Percentiles rank a stretch among this genome's conserved stretches.
Conservation (phyloP, 2,329 filamentous ascomycete species). For the Shiraia bambusicola region DNA sequence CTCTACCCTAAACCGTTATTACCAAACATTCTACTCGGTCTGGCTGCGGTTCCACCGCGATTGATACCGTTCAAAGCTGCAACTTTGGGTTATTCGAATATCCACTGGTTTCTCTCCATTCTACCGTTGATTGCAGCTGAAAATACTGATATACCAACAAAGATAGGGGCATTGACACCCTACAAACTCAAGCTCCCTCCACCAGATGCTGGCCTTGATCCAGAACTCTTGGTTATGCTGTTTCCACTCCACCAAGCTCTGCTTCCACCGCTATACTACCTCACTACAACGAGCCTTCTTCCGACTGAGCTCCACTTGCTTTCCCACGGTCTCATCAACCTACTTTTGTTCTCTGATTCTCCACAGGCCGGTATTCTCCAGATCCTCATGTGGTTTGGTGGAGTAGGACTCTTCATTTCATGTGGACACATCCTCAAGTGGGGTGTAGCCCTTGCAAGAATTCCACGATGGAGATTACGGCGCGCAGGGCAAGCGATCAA, state of each 20-base stretch:
- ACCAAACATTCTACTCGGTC: conserved; percentile 77
- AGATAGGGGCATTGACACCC: conserved; percentile 34
- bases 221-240: conserved; percentile 64
- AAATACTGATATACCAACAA: conserved; percentile 43
- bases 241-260: conserved; percentile 84
- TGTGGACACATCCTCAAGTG: conserved; percentile 76
- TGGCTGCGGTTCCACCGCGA: conserved; percentile 72
- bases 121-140: conserved; percentile 63
- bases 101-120: conserved; percentile 80
- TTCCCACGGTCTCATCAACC: conserved; percentile 77
- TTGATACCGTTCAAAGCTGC: conserved; percentile 67
- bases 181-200: conserved; percentile 40
- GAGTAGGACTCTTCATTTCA: conserved; percentile 70
- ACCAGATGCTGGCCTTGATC: conserved; percentile 45
- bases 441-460: conserved; percentile 81
- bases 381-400: conserved; percentile 58
- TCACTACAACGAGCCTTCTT: conserved; percentile 87
- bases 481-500: conserved; percentile 52
- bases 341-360: conserved; percentile 74
- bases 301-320: conserved; percentile 85
- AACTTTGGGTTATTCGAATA: conserved; percentile 59
- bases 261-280: conserved; percentile 69
- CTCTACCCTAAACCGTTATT: conserved; percentile 64
- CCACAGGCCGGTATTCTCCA: conserved; percentile 50
- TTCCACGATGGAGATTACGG: conserved; percentile 88